These are phyloP conservation scores for Elsinoe arachidis DNA, from an alignment of 2,329 filamentous ascomycete genomes.

Conservation along the genomic window DNA sequence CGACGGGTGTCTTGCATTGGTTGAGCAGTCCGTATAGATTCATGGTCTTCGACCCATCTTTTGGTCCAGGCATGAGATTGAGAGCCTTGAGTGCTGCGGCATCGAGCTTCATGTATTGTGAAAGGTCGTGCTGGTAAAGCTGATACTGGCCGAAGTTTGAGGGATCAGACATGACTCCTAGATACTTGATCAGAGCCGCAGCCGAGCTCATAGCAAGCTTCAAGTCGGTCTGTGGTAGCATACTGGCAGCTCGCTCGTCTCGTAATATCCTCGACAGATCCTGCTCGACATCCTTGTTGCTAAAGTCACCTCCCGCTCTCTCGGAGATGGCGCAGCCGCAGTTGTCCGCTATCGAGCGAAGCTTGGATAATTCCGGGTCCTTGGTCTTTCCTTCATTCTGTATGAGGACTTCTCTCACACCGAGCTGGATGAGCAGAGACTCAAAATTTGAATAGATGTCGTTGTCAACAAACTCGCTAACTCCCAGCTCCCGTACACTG, in stretches of 20 bases:
- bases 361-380: conserved; percentile 78
- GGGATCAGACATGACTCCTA: conserved; percentile 79
- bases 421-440: conserved; percentile 88
- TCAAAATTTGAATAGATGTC: conserved; percentile 98
- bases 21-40: conserved; percentile 89
- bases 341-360: conserved; percentile 81
- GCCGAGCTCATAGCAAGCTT: conserved; percentile 96
- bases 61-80: conserved; percentile 91
- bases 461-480: conserved; percentile 98
- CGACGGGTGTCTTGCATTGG: conserved; percentile 93
- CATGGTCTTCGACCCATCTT: conserved; percentile 96
- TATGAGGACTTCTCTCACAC: conserved; percentile 88
- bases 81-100: conserved; percentile 87
- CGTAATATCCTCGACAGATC: conserved; percentile 81
- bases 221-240: conserved; percentile 80
- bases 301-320: conserved; percentile 67
- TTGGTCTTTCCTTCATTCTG: conserved; percentile 70
- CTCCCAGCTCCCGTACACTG: conserved; percentile 86
- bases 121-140: conserved; percentile 91
- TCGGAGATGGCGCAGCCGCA: conserved; percentile 88
- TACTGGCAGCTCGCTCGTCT: conserved; percentile 68
- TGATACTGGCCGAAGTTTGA: conserved; percentile 97
- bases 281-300: conserved; percentile 87
- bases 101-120: conserved; percentile 97
- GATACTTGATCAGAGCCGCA: conserved; percentile 86